Conservation (phyloP, 345 rosid species). For the Kernera saxatilis region DNA sequence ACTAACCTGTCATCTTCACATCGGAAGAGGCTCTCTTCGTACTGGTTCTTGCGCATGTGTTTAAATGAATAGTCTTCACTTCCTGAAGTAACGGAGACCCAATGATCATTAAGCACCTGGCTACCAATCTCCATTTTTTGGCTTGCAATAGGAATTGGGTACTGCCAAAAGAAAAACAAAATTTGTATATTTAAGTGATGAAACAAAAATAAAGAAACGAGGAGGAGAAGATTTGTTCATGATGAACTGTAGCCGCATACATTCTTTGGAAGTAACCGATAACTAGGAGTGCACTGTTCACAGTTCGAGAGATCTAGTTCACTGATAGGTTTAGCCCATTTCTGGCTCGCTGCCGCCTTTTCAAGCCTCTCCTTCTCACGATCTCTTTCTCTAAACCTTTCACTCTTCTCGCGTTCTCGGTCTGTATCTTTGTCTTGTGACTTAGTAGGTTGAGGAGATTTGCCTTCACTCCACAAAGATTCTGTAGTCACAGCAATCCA, state of each 20-base stretch:
- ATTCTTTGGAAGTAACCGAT: conserved; percentile 87
- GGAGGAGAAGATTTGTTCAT: neutral
- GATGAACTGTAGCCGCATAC: conserved; percentile 37
- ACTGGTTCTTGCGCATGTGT: conserved; percentile 98
- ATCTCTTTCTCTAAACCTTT: conserved; percentile 62
- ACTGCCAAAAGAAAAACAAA: conserved; percentile 55
- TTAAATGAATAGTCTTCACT: conserved; percentile 99
- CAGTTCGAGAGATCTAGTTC: conserved; percentile 96
- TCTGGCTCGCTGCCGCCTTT: conserved; percentile 69
- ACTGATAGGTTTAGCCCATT: conserved; percentile 76
- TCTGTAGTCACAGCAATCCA: conserved; percentile 36
- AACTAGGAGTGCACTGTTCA: conserved; percentile 96
- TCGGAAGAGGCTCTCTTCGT: conserved; percentile 90
- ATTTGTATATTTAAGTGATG: conserved; percentile 12
- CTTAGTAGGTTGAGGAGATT: conserved; percentile 58
- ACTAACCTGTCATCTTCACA: conserved; percentile 97
- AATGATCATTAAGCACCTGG: conserved; percentile 86
- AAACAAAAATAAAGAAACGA: neutral
- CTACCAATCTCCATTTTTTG: conserved; percentile 77
- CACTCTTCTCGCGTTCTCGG: conserved; percentile 53
- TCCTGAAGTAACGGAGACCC: conserved; percentile 99
- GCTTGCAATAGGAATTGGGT: conserved; percentile 75
- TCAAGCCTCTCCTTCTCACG: conserved; percentile 81
- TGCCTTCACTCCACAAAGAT: conserved; percentile 64
- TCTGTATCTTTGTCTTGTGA: conserved; percentile 71